Evolutionary conservation across 768 basidiomycete species (phyloP).

Genomic region (Tricholoma furcatifolium): DNA sequence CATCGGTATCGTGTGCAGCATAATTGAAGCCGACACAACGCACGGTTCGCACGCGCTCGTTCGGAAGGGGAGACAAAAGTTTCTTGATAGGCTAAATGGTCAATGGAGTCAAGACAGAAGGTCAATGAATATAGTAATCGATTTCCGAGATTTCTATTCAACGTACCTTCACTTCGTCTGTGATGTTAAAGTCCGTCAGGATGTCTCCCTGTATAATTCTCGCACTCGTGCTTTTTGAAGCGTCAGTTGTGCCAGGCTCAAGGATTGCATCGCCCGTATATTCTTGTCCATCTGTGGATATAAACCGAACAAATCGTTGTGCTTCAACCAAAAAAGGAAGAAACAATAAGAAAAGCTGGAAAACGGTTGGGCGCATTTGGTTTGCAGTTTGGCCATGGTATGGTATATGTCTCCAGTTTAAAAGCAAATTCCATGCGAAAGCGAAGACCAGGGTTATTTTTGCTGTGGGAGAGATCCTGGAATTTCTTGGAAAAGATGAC

Average conservation of each 20-base stretch:
- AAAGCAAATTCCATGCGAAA: slow-evolving; percentile 8
- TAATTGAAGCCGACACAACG: slow-evolving; percentile 32
- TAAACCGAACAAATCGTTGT: slow-evolving; percentile 27
- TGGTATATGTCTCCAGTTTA: slow-evolving; percentile 3
- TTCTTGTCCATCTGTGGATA: slow-evolving; percentile 25
- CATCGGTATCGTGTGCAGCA: slow-evolving; percentile 23
- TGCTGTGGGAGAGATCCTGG: background rate
- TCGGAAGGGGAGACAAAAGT: slow-evolving; percentile 26
- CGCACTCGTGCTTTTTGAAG: slow-evolving; percentile 23
- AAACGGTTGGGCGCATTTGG: slow-evolving; percentile 6
- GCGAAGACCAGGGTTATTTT: background rate
- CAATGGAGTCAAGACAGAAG: too few species aligned
- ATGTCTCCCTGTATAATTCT: slow-evolving; percentile 26
- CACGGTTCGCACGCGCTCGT: slow-evolving; percentile 24
- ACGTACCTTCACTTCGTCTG: slow-evolving; percentile 23
- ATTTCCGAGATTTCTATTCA: background rate
- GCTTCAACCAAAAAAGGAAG: slow-evolving; percentile 15
- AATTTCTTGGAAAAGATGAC: too few species aligned
- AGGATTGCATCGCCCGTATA: slow-evolving; percentile 28
- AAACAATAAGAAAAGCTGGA: slow-evolving; percentile 6
- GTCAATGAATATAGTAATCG: too few species aligned
- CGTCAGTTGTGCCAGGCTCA: slow-evolving; percentile 18
- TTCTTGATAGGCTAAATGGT: slow-evolving; percentile 23
- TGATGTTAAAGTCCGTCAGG: slow-evolving; percentile 25
- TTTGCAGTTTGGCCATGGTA: background rate